Percentiles rank a stretch among this genome's conserved stretches.
phyloP scores from a whole-genome alignment of 2,329 filamentous ascomycete species.

The Parastagonospora avenae region DNA sequence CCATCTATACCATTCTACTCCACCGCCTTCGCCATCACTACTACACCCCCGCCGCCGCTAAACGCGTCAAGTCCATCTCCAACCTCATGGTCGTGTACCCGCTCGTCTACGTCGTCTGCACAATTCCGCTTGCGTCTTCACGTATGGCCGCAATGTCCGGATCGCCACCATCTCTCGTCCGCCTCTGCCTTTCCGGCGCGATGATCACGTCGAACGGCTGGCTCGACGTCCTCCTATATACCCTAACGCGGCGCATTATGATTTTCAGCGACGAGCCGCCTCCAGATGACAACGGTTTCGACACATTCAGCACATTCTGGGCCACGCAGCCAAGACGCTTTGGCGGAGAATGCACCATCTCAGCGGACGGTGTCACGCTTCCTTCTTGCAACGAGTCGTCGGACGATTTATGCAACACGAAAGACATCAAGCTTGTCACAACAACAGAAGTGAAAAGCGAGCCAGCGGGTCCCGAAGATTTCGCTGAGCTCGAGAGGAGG shows the following conservation, averaged over 20 bases:
- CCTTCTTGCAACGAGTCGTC: conserved; percentile 25
- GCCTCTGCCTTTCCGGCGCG: conserved; percentile 59
- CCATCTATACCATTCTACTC: conserved; percentile 49
- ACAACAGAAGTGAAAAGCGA: conserved; percentile 42
- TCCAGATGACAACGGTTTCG: conserved; percentile 41
- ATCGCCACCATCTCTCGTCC: conserved; percentile 49
- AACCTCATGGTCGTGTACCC: conserved; percentile 71
- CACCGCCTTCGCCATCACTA: conserved; percentile 45
- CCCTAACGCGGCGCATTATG: conserved; percentile 61
- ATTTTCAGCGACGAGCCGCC: conserved; percentile 57
- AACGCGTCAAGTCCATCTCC: conserved; percentile 49
- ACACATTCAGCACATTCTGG: conserved; percentile 46
- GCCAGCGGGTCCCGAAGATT: conserved; percentile 39
- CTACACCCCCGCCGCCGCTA: conserved; percentile 39
- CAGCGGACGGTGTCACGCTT: conserved; percentile 28
- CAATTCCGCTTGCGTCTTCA: conserved; percentile 67
- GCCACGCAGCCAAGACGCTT: conserved; percentile 43
- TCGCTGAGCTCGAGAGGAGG: conserved; percentile 38
- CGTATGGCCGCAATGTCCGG: conserved; percentile 68
- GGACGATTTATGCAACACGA: conserved; percentile 32
- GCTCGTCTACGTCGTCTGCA: conserved; percentile 71
- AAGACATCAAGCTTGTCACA: conserved; percentile 44
- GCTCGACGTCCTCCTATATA: conserved; percentile 64
- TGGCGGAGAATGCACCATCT: conserved; percentile 54
- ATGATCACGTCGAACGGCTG: conserved; percentile 64